Percentiles rank a stretch among this genome's conserved stretches.
Evolutionary conservation across 768 basidiomycete species (phyloP).

Genomic region (Pulveroboletus sp.): DNA sequence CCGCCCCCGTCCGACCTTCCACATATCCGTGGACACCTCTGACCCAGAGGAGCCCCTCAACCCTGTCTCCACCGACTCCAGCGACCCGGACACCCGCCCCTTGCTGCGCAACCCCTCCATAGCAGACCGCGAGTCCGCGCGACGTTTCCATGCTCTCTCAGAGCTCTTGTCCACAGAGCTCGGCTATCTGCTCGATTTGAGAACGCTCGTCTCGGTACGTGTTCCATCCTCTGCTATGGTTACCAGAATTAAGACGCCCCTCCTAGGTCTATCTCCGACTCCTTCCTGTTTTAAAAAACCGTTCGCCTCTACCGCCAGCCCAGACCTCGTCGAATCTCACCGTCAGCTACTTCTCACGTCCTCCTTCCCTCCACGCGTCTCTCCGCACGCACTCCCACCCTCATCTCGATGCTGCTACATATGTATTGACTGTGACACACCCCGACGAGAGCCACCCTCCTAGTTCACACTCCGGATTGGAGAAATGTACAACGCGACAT

Average conservation of each 20-base stretch:
- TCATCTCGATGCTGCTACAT: conserved; percentile 21
- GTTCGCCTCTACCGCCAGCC: conserved; percentile 16
- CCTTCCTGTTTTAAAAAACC: conserved; percentile 45
- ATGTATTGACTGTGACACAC: conserved; percentile 14
- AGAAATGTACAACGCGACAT: conserved; percentile 39
- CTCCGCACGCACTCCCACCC: conserved; percentile 46
- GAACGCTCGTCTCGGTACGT: conserved; percentile 68
- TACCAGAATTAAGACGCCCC: not conserved
- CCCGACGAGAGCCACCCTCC: conserved; percentile 5
- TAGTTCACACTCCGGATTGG: conserved; percentile 16
- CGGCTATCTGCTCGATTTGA: conserved; percentile 75
- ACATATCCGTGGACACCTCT: conserved; percentile 14
- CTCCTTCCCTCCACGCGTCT: conserved; percentile 40
- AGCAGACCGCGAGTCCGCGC: conserved; percentile 34
- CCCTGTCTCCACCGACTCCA: not conserved
- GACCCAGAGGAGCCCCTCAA: conserved; percentile 13
- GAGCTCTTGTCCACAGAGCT: conserved; percentile 86
- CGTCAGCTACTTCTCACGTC: conserved; percentile 33
- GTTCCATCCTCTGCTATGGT: conserved; percentile 1
- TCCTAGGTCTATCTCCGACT: conserved; percentile 62
- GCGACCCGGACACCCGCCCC: not conserved
- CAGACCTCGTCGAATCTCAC: conserved; percentile 25
- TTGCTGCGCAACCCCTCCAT: not conserved
- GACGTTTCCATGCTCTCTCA: conserved; percentile 70
- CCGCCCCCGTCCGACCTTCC: conserved; percentile 10